Conservation (phyloP, 1,139 yeast species). For the Taiozyma sp. region DNA sequence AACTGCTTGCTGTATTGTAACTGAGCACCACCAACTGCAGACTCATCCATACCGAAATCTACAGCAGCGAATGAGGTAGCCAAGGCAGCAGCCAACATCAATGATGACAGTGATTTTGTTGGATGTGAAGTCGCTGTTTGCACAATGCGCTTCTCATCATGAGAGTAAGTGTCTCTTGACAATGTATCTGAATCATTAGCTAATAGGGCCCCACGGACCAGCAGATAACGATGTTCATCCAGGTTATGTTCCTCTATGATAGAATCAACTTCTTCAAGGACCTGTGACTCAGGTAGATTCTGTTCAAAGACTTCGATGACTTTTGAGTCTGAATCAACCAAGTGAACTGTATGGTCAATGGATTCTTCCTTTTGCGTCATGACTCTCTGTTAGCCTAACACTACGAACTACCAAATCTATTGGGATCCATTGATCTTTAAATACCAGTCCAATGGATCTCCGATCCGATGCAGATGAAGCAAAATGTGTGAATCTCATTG, state of each 20-base stretch:
- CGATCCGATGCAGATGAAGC: too few species aligned
- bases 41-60: constrained; percentile 30
- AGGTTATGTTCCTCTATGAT: constrained; percentile 14
- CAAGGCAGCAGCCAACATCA: constrained; percentile 23
- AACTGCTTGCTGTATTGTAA: constrained; percentile 39
- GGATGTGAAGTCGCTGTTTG: constrained; percentile 19
- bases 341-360: not conserved
- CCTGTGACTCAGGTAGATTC: constrained; percentile 14
- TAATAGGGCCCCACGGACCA: constrained; percentile 23
- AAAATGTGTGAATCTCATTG: too few species aligned
- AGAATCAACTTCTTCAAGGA: constrained; percentile 15
- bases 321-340: not conserved
- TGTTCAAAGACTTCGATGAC: constrained; percentile 5
- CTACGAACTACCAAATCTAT: too few species aligned
- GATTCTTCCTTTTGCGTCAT: not conserved
- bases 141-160: constrained; percentile 16
- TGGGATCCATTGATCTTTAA: not conserved
- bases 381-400: too few species aligned
- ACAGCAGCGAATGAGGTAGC: constrained; percentile 27
- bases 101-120: constrained; percentile 16
- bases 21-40: constrained; percentile 52
- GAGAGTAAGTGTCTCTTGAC: constrained; percentile 13
- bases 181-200: constrained; percentile 22
- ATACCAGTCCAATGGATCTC: too few species aligned
- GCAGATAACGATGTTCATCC: constrained; percentile 15